phyloP scores from a whole-genome alignment of 257 asterid genomes.

The Primulina huaijiensis region DNA sequence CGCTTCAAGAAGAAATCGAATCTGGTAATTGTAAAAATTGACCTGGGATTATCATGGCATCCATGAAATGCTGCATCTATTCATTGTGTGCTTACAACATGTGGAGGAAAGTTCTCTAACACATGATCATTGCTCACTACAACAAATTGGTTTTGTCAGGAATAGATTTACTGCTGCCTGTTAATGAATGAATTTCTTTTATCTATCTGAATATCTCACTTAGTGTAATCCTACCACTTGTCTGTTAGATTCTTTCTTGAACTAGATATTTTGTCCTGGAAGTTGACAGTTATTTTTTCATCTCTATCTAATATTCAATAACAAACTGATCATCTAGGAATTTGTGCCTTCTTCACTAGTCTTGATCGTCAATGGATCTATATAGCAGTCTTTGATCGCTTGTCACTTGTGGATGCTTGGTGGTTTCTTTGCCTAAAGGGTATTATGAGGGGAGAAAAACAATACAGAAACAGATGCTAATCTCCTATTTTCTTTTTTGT shows the following conservation, averaged over 20 bases:
- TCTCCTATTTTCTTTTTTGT: not conserved
- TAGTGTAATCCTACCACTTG: not conserved
- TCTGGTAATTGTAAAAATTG: not conserved
- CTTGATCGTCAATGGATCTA: not conserved
- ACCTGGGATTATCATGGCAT: not conserved
- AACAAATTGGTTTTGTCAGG: not conserved
- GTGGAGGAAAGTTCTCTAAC: not conserved
- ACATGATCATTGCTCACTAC: not conserved
- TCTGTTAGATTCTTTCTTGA: not conserved
- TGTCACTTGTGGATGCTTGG: not conserved
- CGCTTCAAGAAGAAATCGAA: not conserved
- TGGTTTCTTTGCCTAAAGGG: not conserved
- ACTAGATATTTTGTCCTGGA: not conserved
- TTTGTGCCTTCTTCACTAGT: not conserved
- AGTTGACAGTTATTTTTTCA: not conserved
- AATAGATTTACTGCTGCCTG: conserved; percentile 1
- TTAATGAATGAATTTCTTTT: not conserved
- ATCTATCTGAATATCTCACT: not conserved
- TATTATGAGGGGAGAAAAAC: not conserved
- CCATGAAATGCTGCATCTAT: not conserved
- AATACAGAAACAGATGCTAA: not conserved
- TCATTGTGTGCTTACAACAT: not conserved
- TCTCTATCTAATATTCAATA: not conserved
- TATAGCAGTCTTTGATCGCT: not conserved
- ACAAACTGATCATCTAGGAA: not conserved